Evolutionary conservation across 2,329 filamentous ascomycete species (phyloP), one percentile per base, ranked within the genome.

Genomic region (Thyridium curvatum): DNA sequence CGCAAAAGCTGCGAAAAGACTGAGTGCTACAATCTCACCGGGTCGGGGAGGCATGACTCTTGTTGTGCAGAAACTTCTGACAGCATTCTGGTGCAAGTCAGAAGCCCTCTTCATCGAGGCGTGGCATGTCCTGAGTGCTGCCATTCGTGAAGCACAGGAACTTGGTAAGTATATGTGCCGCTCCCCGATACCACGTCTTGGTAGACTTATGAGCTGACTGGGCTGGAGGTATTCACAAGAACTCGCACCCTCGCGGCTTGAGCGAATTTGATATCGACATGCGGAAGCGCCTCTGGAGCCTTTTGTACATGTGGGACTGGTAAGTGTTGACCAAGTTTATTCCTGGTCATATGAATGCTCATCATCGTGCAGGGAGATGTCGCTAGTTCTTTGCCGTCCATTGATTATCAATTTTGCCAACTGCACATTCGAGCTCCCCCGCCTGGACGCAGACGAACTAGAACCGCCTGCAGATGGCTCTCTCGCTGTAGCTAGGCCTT

Each of bases 41-140:
- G 66, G 67, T 0, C 60, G 61, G 37, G 66, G 65, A 2, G 62
- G 66, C 3, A 48, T 72, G 7, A 51, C 58, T 29, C 64, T 71
- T 13, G 63, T 72, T 2, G 69, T 72, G 46, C 69, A 72, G 46
- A 53, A 68, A n/a, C 71, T 72, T 39, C 44, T 72, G 4, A 66
- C 61, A 16, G 60, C 63, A 3, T 56, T 58, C 16, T 73, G 68
- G 68, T 63, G 61, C 32, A 72, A 71, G 42, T 62, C 61, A 4
- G 66, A 69, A 40, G 63, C 61, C 12, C 57, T 59, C 15, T 71
- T 70, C 46, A 60, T 67, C 2, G 66, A 71, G 21, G 60, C 69
- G 1, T 72, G 69, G 69, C 68, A 72, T 54, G 51, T 62, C 3
- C 45, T 73, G 8, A 55, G 61, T 14, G 52, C 52, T 37, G 61